Percentiles rank a stretch among this genome's conserved stretches.
phyloP scores from a whole-genome alignment of 345 rosid genomes.

The Alliaria petiolata region DNA sequence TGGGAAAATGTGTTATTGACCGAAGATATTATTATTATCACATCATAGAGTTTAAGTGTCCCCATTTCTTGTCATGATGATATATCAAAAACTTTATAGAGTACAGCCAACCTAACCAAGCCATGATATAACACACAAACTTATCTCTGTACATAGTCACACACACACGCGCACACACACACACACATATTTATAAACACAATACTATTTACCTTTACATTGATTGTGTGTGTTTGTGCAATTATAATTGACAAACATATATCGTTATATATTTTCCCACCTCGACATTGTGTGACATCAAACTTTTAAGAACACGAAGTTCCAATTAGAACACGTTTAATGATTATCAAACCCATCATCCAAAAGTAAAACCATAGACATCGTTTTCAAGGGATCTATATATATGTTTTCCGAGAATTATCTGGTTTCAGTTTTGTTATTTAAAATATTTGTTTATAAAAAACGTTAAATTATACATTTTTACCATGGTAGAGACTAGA shows the following conservation, averaged over 20 bases:
- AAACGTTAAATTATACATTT: background rate
- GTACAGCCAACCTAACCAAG: conserved; percentile 33
- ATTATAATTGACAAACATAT: conserved; percentile 3
- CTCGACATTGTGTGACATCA: conserved; percentile 17
- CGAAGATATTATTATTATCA: conserved; percentile 25
- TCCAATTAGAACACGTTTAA: conserved; percentile 16
- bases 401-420: background rate
- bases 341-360: conserved; percentile 1
- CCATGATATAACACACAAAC: conserved; percentile 12
- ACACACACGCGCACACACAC: background rate
- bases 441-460: background rate
- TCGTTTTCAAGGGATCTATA: background rate
- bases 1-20: background rate
- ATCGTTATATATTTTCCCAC: conserved; percentile 20
- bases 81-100: conserved; percentile 26
- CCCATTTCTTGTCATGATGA: conserved; percentile 27
- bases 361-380: background rate
- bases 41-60: conserved; percentile 27
- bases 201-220: background rate
- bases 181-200: background rate
- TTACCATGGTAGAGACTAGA: background rate
- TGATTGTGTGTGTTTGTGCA: background rate
- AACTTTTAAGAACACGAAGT: conserved; percentile 20
- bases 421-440: background rate
- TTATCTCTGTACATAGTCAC: background rate